Percentiles rank a stretch among this genome's conserved stretches.
Evolutionary conservation across 192 early-diverging fungal species (phyloP).

Genomic region (Allomyces macrogynus): DNA sequence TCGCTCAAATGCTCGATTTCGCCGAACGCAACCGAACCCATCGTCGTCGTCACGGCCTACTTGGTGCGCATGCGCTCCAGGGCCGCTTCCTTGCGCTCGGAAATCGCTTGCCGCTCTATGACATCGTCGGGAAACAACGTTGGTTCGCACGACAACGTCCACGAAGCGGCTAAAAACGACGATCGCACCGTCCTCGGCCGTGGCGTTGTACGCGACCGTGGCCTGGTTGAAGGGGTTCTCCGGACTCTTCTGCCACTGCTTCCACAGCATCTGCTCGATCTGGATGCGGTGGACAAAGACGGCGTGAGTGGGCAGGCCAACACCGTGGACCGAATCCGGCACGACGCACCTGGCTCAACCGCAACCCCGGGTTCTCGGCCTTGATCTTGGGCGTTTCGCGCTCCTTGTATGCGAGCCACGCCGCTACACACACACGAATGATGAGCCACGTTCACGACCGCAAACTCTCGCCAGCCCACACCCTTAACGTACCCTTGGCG

Average conservation of each 20-base stretch:
- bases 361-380: constrained; percentile 56
- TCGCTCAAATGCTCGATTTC: too few species aligned
- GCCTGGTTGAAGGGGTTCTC: constrained; percentile 64
- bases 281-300: constrained; percentile 16
- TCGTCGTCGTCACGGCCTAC: not conserved
- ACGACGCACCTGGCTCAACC: constrained; percentile 27
- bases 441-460: too few species aligned
- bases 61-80: not conserved
- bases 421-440: constrained; percentile 22
- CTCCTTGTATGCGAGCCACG: constrained; percentile 45
- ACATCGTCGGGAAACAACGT: too few species aligned
- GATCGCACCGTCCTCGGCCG: constrained; percentile 20
- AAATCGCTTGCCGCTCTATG: not conserved
- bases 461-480: too few species aligned
- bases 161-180: too few species aligned
- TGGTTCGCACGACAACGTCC: too few species aligned
- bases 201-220: constrained; percentile 52
- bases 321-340: too few species aligned
- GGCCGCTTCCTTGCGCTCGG: not conserved
- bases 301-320: too few species aligned
- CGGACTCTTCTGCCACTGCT: constrained; percentile 51
- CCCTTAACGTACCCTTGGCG: constrained; percentile 27
- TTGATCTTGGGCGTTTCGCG: constrained; percentile 51
- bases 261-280: constrained; percentile 57
- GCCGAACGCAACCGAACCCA: too few species aligned